Evolutionary conservation across 345 rosid genomes (phyloP).

Genomic region (Sonneratia caseolaris): DNA sequence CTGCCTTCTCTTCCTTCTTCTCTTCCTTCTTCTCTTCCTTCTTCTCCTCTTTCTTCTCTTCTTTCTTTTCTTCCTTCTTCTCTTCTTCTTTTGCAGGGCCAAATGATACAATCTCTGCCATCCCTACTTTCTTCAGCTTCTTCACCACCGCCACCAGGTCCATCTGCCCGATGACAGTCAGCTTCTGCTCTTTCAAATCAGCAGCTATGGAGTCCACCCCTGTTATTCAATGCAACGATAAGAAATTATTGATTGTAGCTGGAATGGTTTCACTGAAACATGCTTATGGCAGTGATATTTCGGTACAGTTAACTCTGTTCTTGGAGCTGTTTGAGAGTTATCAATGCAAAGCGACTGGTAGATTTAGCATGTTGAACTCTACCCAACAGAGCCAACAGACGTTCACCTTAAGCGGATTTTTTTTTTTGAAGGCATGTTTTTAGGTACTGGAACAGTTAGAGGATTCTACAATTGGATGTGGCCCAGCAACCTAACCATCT

Average conservation of each 20-base stretch:
- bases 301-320: too few species aligned
- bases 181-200: constrained; percentile 19
- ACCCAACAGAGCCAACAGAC: too few species aligned
- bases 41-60: constrained; percentile 10
- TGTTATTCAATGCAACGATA: not conserved
- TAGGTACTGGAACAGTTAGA: too few species aligned
- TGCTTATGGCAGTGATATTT: too few species aligned
- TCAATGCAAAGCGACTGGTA: too few species aligned
- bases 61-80: constrained; percentile 12
- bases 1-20: constrained; percentile 6
- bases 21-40: constrained; percentile 12
- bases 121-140: constrained; percentile 24
- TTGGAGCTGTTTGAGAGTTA: too few species aligned
- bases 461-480: too few species aligned
- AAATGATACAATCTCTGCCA: constrained; percentile 16
- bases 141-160: constrained; percentile 22
- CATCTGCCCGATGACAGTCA: constrained; percentile 21
- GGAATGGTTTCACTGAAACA: not conserved
- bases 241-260: not conserved
- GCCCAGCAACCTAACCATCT: too few species aligned
- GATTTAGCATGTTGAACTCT: too few species aligned
- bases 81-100: constrained; percentile 22
- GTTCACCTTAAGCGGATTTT: too few species aligned
- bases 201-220: constrained; percentile 21
- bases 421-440: too few species aligned